A percentile compares a stretch with the other conserved stretches of the same genome.
These are phyloP conservation scores for Pugionium dolabratum DNA, from an alignment of 345 rosid genomes.

Conservation along the genomic window DNA sequence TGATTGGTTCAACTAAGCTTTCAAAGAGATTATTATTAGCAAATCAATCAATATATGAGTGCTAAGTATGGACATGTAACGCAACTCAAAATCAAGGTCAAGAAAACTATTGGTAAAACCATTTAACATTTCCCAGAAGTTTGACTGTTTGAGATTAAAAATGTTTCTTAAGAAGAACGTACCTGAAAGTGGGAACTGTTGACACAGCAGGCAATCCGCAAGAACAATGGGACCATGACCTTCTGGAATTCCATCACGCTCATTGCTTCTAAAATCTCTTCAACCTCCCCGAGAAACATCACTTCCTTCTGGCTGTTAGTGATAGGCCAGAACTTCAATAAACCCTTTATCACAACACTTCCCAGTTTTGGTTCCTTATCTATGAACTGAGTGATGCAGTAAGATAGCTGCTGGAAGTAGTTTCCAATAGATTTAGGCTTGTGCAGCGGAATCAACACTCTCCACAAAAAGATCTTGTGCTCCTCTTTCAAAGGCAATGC, in stretches of 20 bases:
- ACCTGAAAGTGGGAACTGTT: conserved; percentile 91
- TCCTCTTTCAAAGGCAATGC: conserved; percentile 89
- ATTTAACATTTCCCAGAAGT: neutral
- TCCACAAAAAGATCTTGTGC: conserved; percentile 78
- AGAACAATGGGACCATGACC: conserved; percentile 76
- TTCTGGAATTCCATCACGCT: conserved; percentile 74
- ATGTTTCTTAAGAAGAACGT: neutral
- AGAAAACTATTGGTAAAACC: too few species aligned
- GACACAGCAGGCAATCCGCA: conserved; percentile 75
- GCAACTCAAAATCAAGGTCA: neutral
- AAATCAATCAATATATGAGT: neutral
- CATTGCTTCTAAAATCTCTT: conserved; percentile 77
- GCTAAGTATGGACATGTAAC: neutral
- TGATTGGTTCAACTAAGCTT: conserved; percentile 1
- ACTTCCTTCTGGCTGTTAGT: conserved; percentile 90
- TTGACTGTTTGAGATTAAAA: neutral
- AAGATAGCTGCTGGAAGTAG: conserved; percentile 79
- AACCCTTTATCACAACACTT: conserved; percentile 61
- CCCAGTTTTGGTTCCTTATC: conserved; percentile 83
- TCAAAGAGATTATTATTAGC: neutral
- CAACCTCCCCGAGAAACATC: conserved; percentile 80
- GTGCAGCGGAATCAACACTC: conserved; percentile 81
- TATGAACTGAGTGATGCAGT: conserved; percentile 70
- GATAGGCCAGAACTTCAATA: conserved; percentile 82
- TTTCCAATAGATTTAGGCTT: conserved; percentile 78